Evolutionary conservation across 2,329 filamentous ascomycete genomes (phyloP), one percentile per base, ranked within the genome.

Genomic region (Dryadomyces sulphureus): DNA sequence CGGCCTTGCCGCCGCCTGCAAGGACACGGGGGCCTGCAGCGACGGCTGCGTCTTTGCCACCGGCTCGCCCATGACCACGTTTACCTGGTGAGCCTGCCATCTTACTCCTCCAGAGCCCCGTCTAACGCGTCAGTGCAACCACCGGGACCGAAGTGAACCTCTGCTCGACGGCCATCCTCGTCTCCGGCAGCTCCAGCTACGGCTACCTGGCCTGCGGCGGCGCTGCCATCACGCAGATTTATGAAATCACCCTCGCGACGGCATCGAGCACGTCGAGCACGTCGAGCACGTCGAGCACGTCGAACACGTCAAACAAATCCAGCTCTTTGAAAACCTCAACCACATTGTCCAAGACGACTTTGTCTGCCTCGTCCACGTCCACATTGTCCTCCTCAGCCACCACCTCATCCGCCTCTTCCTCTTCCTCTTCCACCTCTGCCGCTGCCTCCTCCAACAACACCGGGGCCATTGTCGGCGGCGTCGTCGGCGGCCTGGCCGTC

Each of bases 11-110:
- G 63, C 58, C 2, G 55, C 52, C 11, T 68, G 65, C 40, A 35
- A 59, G 8, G 65, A 66, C 45, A 46, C 41, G 1, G 45, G 54
- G 22, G 30, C 47, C 1, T 67, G 65, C 30, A 55, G 53, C 1
- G 46, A 45, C 11, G 61, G 60, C 6, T 67, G 64, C 41, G 63
- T 61, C 0, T 53, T 53, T 25, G 54, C 50, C 1, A 49, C 50
- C 0, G 51, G 49, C 2, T 22, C 48, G 2, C 50, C 47, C 1
- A 38, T 63, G 11, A 59, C 57, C 2, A 65, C 62, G 0, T 59
- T 62, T 40, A 61, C 59, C 5, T 67, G 62, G 63, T 65, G 53
- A 8, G 20, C 20, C 3, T n/a, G n/a, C n/a, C n/a, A n/a, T n/a
- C n/a, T n/a, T n/a, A n/a, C n/a, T n/a, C n/a, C n/a, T n/a, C n/a